Evolutionary conservation across 2,329 filamentous ascomycete genomes (phyloP), one percentile per base, ranked within the genome.

Genomic region (Venturiaceae sp.): DNA sequence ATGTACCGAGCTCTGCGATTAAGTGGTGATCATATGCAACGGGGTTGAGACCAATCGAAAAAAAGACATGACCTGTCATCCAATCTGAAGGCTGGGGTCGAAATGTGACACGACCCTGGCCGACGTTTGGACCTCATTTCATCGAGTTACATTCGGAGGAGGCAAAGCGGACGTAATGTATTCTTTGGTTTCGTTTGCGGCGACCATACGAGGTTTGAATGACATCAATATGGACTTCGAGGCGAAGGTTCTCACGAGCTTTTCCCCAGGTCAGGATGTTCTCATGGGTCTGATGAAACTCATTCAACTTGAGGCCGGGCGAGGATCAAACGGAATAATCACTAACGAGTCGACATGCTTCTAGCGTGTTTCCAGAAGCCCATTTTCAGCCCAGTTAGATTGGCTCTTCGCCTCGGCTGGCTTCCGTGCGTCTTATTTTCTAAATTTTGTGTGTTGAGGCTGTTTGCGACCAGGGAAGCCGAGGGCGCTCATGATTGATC

Each of bases 361-460:
- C 44, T 50, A 50, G 44, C 44, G 52, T n/a, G 52, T 37, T 53
- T 53, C 52, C 32, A 53, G 52, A 53, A 53, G 34, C 30, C 32
- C 52, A 53, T 37, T 53, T 21, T 3, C 30, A 53, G 52, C 52
- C 21, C 34, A 34, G 21, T 36, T 53, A 53, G 52, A 53, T 53
- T 53, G 52, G 30, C 32, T 34, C n/a, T 11, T 11, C n/a, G 50
- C 52, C 52, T 36, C 52, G 52, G 52, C 30, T 53, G 32, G 32
- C 9, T 53, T 11, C 52, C 52, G 52, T 37, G 52, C 52, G 21
- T 30, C 9, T 50, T 16, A 30, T 32, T 19, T 23, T 34, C 32
- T 21, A 33, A 28, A 37, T 26, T 34, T 34, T 8, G 52, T 28
- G 34, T 30, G 33, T 36, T 37, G 34, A 26, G 50, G 14, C 34